Evolutionary conservation across 2,329 filamentous ascomycete genomes (phyloP), one percentile per base, ranked within the genome.

Genomic region (Fusarium foetens): DNA sequence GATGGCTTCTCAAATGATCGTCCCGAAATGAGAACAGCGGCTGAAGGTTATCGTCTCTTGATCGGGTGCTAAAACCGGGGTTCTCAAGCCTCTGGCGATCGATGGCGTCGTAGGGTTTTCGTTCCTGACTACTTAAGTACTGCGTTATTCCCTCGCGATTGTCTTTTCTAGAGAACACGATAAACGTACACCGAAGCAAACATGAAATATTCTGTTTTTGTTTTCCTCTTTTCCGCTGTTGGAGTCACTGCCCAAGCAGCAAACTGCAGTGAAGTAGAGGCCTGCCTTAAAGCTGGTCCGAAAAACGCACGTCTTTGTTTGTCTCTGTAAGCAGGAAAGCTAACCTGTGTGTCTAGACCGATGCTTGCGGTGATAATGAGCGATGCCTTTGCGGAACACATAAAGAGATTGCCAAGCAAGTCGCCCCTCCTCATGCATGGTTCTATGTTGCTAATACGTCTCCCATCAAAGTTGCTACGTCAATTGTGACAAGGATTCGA

Each of bases 341-440:
- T 62, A n/a, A 62, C 23, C 3, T 4, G 8, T 23, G 1, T 36
- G 3, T 13, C 2, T 23, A 70, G 68, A 46, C 61, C 21, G 49
- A 43, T 21, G 61, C 43, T 5, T 70, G 68, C 17, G 25, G 29
- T 1, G 39, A 43, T n/a, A 66, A 53, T 3, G 29, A 66, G 8
- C 55, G 68, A 19, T 70, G 66, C 10, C 51, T 62, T 16, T 70
- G 68, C 10, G 66, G 68, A 21, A 70, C 68, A 9, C 57, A 66
- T 5, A 70, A 70, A 19, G 68, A 70, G 41, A 66, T 70, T 13
- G 33, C 51, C 3, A 48, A 42, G 68, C 58, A 33, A 31, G 27
- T 3, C 3, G 27, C 4, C 10, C 33, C 21, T 33, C 3, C 3
- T 31, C 7, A 5, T 9, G 10, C 4, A 31, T 48, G 4, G 8